Conservation (phyloP, 176 grass and related monocot genomes). For the Oryza glumipatula region DNA sequence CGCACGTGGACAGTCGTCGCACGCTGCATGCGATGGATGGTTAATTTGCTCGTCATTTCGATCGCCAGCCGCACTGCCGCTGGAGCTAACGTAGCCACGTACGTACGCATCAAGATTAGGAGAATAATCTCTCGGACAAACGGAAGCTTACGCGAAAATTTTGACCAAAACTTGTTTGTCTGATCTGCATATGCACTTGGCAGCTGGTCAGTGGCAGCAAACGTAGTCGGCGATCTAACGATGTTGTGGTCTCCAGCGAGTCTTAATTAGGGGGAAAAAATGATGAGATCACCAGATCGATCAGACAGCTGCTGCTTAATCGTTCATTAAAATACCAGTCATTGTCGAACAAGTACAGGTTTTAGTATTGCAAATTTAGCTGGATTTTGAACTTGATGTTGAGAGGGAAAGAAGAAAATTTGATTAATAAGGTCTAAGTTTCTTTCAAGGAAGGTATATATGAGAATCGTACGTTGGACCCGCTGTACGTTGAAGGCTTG, state of each 20-base stretch:
- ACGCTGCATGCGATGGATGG: not conserved
- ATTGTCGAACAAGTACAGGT: not conserved
- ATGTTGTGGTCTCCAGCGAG: not conserved
- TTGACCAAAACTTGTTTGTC: not conserved
- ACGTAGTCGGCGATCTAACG: not conserved
- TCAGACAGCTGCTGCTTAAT: not conserved
- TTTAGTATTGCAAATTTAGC: not conserved
- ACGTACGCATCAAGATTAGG: not conserved
- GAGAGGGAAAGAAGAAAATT: not conserved
- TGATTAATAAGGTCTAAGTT: not conserved
- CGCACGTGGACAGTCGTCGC: not conserved
- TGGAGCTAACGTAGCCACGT: not conserved
- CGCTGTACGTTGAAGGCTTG: not conserved
- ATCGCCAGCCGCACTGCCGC: slow-evolving; percentile 20
- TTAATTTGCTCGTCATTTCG: not conserved
- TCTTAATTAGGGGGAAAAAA: not conserved
- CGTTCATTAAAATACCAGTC: not conserved
- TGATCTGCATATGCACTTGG: not conserved
- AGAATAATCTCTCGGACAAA: slow-evolving; percentile 38
- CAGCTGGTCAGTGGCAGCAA: not conserved
- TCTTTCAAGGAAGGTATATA: not conserved
- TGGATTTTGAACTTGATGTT: not conserved
- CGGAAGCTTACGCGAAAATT: not conserved
- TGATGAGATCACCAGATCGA: not conserved
- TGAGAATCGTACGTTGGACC: not conserved